Conservation (phyloP, 2,329 filamentous ascomycete species). For the Westerdykella aurantiaca region DNA sequence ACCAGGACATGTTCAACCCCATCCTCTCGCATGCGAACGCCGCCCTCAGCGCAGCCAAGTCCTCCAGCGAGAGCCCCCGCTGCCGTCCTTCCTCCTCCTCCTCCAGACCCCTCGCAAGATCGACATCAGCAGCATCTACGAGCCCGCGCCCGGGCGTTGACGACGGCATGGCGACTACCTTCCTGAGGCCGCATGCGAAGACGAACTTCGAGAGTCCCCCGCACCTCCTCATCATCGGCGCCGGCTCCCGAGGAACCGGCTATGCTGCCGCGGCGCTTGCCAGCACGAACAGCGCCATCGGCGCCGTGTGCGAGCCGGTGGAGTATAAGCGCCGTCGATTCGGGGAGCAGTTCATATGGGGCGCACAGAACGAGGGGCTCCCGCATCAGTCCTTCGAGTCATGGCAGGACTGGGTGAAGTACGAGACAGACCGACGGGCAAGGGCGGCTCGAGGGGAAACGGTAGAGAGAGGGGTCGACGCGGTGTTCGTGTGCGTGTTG, state of each 20-base stretch:
- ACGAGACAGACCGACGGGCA: constrained; percentile 58
- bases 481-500: constrained; percentile 66
- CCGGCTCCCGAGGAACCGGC: constrained; percentile 33
- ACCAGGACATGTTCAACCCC: too few species aligned
- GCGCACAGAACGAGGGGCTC: constrained; percentile 37
- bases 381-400: constrained; percentile 61
- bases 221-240: constrained; percentile 38
- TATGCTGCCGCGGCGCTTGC: constrained; percentile 25
- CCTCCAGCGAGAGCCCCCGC: too few species aligned
- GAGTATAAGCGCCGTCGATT: constrained; percentile 69
- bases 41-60: too few species aligned
- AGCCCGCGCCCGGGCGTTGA: background rate
- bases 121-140: too few species aligned
- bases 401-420: constrained; percentile 72
- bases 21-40: too few species aligned
- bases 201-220: too few species aligned
- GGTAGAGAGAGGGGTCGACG: constrained; percentile 42
- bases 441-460: constrained; percentile 9
- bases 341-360: constrained; percentile 69
- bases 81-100: too few species aligned
- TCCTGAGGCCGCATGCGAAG: background rate
- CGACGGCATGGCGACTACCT: background rate
- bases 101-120: too few species aligned
- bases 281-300: constrained; percentile 54
- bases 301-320: constrained; percentile 75